phyloP scores from a whole-genome alignment of 2,329 filamentous ascomycete species.

The Fusarium tjaetaba region DNA sequence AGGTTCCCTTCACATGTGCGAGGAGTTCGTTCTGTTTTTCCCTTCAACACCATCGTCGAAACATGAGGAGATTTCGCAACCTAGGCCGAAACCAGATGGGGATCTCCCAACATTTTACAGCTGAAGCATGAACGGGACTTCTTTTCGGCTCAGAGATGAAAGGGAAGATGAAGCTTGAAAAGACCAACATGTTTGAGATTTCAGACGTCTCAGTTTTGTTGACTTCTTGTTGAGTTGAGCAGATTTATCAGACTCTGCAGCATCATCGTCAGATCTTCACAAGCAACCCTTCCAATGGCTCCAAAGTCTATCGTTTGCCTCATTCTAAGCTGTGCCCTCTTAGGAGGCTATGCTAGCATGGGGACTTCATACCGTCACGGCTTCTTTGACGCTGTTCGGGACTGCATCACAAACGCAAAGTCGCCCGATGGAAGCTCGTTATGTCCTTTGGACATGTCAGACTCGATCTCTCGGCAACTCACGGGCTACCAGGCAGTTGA shows the following conservation, averaged over 20 bases:
- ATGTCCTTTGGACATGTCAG: constrained; percentile 24
- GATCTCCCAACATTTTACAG: background rate
- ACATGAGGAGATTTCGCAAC: constrained; percentile 25
- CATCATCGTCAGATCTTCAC: background rate
- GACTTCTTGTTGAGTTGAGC: background rate
- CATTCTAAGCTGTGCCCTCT: constrained; percentile 24
- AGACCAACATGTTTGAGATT: background rate
- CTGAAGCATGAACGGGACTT: background rate
- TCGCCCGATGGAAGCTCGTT: background rate
- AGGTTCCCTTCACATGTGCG: background rate
- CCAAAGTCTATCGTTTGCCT: background rate
- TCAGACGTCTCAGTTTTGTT: background rate
- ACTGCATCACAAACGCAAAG: background rate
- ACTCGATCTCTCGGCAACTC: background rate
- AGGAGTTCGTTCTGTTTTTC: background rate
- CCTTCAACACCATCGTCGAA: background rate
- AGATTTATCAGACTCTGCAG: background rate
- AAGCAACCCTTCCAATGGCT: background rate
- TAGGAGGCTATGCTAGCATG: constrained; percentile 35
- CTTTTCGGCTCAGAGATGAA: background rate
- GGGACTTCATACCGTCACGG: constrained; percentile 26
- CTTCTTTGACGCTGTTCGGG: constrained; percentile 26
- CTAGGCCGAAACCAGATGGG: constrained; percentile 23
- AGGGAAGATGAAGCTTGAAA: background rate
- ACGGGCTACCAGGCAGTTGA: background rate